Percentiles rank a stretch among this genome's conserved stretches.
phyloP scores from a whole-genome alignment of 23 red algal species.

The Gracilariopsis chorda region DNA sequence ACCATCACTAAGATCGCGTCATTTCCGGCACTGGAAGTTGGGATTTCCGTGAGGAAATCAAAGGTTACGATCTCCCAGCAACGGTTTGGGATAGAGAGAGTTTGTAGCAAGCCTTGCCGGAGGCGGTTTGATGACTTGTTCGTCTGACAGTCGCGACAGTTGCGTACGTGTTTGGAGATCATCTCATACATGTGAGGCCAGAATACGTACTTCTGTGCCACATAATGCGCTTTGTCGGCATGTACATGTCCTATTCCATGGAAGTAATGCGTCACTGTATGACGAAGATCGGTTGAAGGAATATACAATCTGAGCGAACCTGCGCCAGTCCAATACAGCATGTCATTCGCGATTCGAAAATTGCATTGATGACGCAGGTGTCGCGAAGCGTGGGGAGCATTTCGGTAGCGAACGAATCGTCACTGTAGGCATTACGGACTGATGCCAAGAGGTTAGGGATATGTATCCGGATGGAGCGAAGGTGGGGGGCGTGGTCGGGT shows the following conservation, averaged over 20 bases:
- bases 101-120: constrained; percentile 3
- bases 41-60: constrained; percentile 22
- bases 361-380: neutral
- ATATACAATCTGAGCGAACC: neutral
- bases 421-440: neutral
- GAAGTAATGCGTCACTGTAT: neutral
- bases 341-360: neutral
- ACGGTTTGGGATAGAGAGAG: neutral
- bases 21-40: neutral
- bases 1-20: neutral
- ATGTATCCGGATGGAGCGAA: neutral
- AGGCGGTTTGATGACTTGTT: neutral
- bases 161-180: neutral
- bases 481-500: neutral
- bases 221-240: neutral
- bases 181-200: neutral
- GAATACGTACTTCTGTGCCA: neutral
- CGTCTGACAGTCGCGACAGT: neutral
- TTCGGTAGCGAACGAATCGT: neutral
- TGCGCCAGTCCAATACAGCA: constrained; percentile 1
- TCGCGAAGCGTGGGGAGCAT: neutral
- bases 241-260: neutral
- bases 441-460: neutral
- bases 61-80: constrained; percentile 23
- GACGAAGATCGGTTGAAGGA: neutral